phyloP scores from a whole-genome alignment of 192 early-diverging fungal genomes.

The Coemansia sp. region DNA sequence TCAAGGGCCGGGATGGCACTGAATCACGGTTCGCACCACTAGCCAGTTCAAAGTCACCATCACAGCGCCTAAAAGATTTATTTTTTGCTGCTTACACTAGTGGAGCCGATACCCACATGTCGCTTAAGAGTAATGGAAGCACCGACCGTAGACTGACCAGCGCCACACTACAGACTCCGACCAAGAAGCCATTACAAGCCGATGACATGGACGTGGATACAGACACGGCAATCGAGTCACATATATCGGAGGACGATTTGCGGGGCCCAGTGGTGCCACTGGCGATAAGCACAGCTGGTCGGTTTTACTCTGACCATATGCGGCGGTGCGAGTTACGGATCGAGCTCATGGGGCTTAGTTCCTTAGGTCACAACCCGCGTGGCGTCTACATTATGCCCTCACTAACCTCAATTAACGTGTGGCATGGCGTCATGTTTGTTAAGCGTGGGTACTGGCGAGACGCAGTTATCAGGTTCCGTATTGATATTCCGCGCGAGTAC shows the following conservation, averaged over 20 bases:
- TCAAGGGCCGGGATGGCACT: constrained; percentile 17
- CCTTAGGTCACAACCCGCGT: constrained; percentile 71
- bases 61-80: constrained; percentile 50
- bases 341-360: constrained; percentile 44
- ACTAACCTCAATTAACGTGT: constrained; percentile 59
- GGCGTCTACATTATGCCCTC: constrained; percentile 88
- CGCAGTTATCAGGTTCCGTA: constrained; percentile 86
- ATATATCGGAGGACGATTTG: constrained; percentile 34
- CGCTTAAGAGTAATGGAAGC: constrained; percentile 14
- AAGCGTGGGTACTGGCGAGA: constrained; percentile 89
- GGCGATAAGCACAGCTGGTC: constrained; percentile 35
- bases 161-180: constrained; percentile 35
- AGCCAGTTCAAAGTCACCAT: constrained; percentile 34
- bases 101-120: constrained; percentile 17
- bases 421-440: constrained; percentile 86
- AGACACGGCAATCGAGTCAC: background rate
- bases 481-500: constrained; percentile 78
- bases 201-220: constrained; percentile 47
- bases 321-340: constrained; percentile 54
- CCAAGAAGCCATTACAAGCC: constrained; percentile 18
- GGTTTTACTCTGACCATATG: constrained; percentile 57
- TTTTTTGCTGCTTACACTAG: constrained; percentile 54
- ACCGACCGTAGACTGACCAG: constrained; percentile 16
- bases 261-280: constrained; percentile 34
- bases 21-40: constrained; percentile 1